Base-by-base conservation (phyloP, 441 rosid genomes). In the Mallotus japonicus region DNA sequence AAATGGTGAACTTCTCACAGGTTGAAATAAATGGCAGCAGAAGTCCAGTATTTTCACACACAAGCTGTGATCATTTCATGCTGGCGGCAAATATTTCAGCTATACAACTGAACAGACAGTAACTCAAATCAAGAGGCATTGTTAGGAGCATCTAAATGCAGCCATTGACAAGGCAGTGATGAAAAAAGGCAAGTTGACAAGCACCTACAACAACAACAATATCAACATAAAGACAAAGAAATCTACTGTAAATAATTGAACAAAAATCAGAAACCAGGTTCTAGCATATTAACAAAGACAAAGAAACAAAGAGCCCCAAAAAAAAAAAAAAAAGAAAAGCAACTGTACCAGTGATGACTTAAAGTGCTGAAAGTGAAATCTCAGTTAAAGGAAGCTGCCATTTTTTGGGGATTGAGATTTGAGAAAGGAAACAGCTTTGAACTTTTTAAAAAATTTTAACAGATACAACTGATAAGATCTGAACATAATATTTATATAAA, bases 401-500 rank as follows among this genome's bases (percentile, higher is more conserved):
- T 37, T 37, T 59, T 14, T n/a, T 44, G 16, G 72, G 53, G 61
- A 74, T 11, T 46, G 65, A 56, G 57, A 64, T 44, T 62, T 72
- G 42, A 60, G 51, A 32, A 73, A 62, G 19, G 47, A 73, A 63
- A 71, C 74, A 69, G 34, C 77, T 72, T 76, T 69, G 53, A 55
- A 70, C 65, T 54, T 58, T 20, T 56, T 47, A 8, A 8, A 8
- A 8, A 47, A 12, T 8, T 51, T 50, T 17, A 32, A 22, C 78
- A 77, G 69, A 76, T 80, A 78, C 78, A 42, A 75, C 78, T 69
- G 50, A 62, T 65, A 74, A 78, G 83, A 78, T 81, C 82, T 46
- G 61, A 73, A 71, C 75, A 44, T 46, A 37, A 37, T 61, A 58
- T 69, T 32, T 34, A 55, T 49, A 51, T 65, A 20, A 61, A 59